Evolutionary conservation across 352 stramenopile genomes (phyloP).

Genomic region (Pythium aristosporum): DNA sequence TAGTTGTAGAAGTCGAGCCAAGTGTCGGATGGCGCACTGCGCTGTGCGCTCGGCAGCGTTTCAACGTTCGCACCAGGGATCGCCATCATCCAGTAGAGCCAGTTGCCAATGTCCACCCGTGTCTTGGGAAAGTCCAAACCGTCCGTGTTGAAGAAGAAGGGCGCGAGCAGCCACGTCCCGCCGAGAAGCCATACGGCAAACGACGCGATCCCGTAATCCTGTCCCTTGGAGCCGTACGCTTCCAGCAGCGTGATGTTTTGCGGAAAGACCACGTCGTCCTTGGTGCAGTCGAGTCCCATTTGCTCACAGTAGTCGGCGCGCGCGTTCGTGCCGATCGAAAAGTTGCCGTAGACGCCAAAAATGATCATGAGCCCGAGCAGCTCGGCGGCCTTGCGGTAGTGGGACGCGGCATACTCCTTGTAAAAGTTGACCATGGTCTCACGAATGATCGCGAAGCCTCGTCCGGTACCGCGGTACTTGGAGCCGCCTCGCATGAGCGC

Average conservation of each 20-base stretch:
- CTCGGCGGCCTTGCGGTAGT: conserved; percentile 82
- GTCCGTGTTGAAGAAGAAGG: conserved; percentile 89
- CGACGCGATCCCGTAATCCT: conserved; percentile 87
- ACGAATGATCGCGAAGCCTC: conserved; percentile 83
- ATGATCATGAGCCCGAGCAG: conserved; percentile 81
- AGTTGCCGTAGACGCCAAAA: conserved; percentile 79
- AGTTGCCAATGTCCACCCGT: conserved; percentile 79
- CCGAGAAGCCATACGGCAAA: conserved; percentile 87
- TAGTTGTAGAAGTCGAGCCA: conserved; percentile 83
- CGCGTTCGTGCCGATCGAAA: conserved; percentile 62
- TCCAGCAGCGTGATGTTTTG: conserved; percentile 72
- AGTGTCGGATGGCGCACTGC: conserved; percentile 41
- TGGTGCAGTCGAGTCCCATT: conserved; percentile 54
- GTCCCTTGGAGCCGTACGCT: conserved; percentile 80
- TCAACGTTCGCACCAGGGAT: conserved; percentile 46
- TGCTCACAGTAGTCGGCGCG: conserved; percentile 55
- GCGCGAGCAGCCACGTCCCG: conserved; percentile 73
- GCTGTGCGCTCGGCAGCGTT: conserved; percentile 43
- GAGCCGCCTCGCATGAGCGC: conserved; percentile 85
- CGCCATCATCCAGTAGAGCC: conserved; percentile 80
- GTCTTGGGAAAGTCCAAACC: conserved; percentile 87
- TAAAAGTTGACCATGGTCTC: conserved; percentile 87
- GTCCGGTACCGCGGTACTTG: conserved; percentile 83
- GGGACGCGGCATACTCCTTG: conserved; percentile 82
- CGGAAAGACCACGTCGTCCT: conserved; percentile 47